phyloP scores from a whole-genome alignment of 495 filamentous ascomycete genomes.

The Chlorociboria aeruginascens region DNA sequence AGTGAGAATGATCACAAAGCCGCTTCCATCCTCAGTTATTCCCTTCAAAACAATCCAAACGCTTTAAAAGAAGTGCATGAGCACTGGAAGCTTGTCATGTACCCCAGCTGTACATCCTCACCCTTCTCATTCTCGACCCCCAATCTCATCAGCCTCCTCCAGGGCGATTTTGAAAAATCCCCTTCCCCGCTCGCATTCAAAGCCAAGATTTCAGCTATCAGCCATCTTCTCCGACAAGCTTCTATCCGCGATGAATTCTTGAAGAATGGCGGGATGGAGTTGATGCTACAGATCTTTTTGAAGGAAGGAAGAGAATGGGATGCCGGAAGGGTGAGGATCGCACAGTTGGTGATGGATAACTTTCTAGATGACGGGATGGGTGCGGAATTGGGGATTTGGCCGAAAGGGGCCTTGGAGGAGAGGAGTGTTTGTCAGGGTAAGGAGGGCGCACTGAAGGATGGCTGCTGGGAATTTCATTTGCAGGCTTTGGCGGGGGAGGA shows the following conservation, averaged over 20 bases:
- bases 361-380: slow-evolving; percentile 50
- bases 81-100: slow-evolving; percentile 26
- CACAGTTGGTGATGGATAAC: slow-evolving; percentile 41
- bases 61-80: slow-evolving; percentile 36
- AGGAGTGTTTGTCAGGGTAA: slow-evolving; percentile 10
- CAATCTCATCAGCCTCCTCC: slow-evolving; percentile 20
- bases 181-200: slow-evolving; percentile 23
- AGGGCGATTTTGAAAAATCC: slow-evolving; percentile 17
- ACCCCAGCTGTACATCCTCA: slow-evolving; percentile 11
- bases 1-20: slow-evolving; percentile 25
- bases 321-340: slow-evolving; percentile 29
- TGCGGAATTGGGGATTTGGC: slow-evolving; percentile 37
- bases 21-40: slow-evolving; percentile 38
- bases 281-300: slow-evolving; percentile 34
- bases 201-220: slow-evolving; percentile 27
- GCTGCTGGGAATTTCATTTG: slow-evolving; percentile 20
- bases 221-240: slow-evolving; percentile 29
- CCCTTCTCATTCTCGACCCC: neutral
- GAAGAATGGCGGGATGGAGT: slow-evolving; percentile 28
- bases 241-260: slow-evolving; percentile 40
- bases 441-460: slow-evolving; percentile 14
- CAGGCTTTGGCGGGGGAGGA: slow-evolving; percentile 2
- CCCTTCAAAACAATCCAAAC: slow-evolving; percentile 52
- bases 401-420: slow-evolving; percentile 12
- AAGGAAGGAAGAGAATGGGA: slow-evolving; percentile 27